Percentiles rank a stretch among this genome's conserved stretches.
Evolutionary conservation across 768 basidiomycete genomes (phyloP).

Genomic region (Hemileccinum impolitum): DNA sequence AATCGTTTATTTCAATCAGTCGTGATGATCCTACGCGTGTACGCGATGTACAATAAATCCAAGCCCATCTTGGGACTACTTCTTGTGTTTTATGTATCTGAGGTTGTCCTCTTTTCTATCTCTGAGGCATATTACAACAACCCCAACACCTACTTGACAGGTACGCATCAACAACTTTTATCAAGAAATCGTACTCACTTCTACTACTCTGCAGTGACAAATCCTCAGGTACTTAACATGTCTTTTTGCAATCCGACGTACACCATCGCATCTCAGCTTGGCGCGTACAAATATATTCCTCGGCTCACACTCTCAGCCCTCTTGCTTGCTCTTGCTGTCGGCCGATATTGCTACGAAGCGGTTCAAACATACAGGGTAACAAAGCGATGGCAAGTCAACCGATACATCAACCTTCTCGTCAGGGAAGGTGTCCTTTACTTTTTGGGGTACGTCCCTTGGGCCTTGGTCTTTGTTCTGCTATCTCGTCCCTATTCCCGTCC

Average conservation of each 20-base stretch:
- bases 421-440: slow-evolving; percentile 20
- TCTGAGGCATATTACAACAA: slow-evolving; percentile 2
- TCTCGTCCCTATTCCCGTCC: not conserved
- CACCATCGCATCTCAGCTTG: not conserved
- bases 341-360: slow-evolving; percentile 5
- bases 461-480: not conserved
- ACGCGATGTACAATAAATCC: slow-evolving; percentile 21
- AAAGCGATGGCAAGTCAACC: slow-evolving; percentile 9
- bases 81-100: slow-evolving; percentile 10
- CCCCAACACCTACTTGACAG: slow-evolving; percentile 4
- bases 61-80: slow-evolving; percentile 13
- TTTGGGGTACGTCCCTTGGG: slow-evolving; percentile 11
- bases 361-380: slow-evolving; percentile 9
- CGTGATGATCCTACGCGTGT: slow-evolving; percentile 24
- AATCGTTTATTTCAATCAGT: slow-evolving; percentile 2
- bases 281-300: slow-evolving; percentile 11
- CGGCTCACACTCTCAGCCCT: slow-evolving; percentile 10
- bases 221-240: slow-evolving; percentile 7
- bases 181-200: not conserved
- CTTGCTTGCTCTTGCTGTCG: slow-evolving; percentile 7
- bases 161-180: slow-evolving; percentile 1
- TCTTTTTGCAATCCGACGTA: slow-evolving; percentile 12
- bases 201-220: slow-evolving; percentile 5
- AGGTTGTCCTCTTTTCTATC: not conserved
- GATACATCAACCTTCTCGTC: slow-evolving; percentile 12